Percentiles rank a stretch among this genome's conserved stretches.
Evolutionary conservation across 345 rosid species (phyloP).

Genomic region (Citrus mangshanensis): DNA sequence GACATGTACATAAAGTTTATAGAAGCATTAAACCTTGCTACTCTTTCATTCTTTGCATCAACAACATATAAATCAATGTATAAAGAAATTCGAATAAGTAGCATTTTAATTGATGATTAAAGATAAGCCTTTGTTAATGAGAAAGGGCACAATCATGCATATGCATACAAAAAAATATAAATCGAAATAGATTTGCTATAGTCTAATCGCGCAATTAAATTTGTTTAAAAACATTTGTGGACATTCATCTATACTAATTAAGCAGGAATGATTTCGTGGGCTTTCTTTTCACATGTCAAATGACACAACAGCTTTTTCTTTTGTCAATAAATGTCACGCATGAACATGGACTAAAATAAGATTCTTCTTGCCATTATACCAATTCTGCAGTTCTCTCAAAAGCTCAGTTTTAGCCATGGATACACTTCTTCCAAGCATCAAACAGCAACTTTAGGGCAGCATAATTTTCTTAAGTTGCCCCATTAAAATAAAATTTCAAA

Average conservation of each 20-base stretch:
- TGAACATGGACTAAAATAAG: constrained; percentile 15
- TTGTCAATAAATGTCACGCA: constrained; percentile 29
- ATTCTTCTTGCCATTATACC: constrained; percentile 20
- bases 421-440: neutral
- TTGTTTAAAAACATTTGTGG: constrained; percentile 19
- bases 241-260: neutral
- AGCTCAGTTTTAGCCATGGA: neutral
- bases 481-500: no score
- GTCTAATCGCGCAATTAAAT: constrained; percentile 13
- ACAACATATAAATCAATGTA: no score
- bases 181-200: constrained; percentile 8
- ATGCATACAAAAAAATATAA: neutral
- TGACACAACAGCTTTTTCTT: constrained; percentile 24
- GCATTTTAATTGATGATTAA: neutral
- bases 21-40: no score
- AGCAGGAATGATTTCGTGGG: constrained; percentile 21
- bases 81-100: neutral
- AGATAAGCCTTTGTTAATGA: neutral
- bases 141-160: neutral
- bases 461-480: neutral
- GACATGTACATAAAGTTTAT: no score
- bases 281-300: constrained; percentile 29
- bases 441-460: neutral
- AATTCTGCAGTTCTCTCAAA: neutral
- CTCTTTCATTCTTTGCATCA: no score